Percentiles rank a stretch among this genome's conserved stretches.
phyloP scores from a whole-genome alignment of 371 early-diverging fungal species.

The Chytridium lagenaria region DNA sequence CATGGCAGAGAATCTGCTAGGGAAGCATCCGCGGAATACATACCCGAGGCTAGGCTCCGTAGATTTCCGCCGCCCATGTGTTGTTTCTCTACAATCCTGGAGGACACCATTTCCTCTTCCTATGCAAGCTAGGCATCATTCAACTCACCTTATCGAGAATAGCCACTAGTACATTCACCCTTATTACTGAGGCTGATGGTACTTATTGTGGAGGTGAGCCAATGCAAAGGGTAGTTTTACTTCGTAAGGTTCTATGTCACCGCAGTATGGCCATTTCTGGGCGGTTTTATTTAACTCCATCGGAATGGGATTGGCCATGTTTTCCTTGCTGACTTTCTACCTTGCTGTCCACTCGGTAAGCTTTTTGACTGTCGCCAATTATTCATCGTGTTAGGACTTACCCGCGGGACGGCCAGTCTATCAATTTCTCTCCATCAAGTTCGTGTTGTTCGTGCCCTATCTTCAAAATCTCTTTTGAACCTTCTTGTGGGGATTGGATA shows the following conservation, averaged over 20 bases:
- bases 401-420: conserved; percentile 71
- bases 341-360: conserved; percentile 40
- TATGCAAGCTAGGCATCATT: conserved; percentile 44
- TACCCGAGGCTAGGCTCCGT: too few relatives aligned
- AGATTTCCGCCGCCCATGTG: conserved; percentile 47
- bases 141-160: conserved; percentile 28
- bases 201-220: conserved; percentile 20
- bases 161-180: conserved; percentile 18
- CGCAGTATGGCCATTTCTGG: conserved; percentile 36
- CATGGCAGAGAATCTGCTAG: too few relatives aligned
- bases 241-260: conserved; percentile 31
- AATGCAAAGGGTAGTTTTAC: too few relatives aligned
- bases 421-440: conserved; percentile 92
- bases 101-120: conserved; percentile 33
- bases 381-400: conserved; percentile 13
- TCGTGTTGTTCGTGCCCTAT: conserved; percentile 90
- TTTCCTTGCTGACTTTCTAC: conserved; percentile 47
- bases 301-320: conserved; percentile 48
- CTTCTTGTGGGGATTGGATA: conserved; percentile 52
- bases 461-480: conserved; percentile 87
- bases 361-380: background rate
- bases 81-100: conserved; percentile 39
- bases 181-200: conserved; percentile 8
- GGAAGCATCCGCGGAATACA: too few relatives aligned
- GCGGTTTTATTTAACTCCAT: conserved; percentile 35